Evolutionary conservation across 169 alveolate genomes (phyloP).

Genomic region (Babesia ovata): DNA sequence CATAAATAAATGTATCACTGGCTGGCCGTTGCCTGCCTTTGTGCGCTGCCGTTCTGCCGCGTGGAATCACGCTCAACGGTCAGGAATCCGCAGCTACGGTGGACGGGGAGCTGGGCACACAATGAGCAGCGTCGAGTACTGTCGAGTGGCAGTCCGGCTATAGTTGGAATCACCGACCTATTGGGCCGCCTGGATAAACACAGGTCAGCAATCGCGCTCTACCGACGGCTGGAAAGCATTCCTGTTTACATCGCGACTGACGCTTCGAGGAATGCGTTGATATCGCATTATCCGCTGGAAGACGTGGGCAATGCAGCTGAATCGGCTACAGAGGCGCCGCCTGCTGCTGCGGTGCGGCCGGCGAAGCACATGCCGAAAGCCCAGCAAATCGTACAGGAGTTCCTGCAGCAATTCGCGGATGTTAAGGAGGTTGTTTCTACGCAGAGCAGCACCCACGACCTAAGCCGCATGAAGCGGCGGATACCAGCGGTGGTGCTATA

Average conservation of each 20-base stretch:
- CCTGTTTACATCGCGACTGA: constrained; percentile 16
- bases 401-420: neutral
- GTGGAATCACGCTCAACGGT: neutral
- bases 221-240: constrained; percentile 9
- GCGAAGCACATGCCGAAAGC: constrained; percentile 1
- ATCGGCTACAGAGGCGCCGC: neutral
- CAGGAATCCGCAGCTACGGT: neutral
- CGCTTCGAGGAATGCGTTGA: constrained; percentile 17
- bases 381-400: neutral
- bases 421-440: neutral
- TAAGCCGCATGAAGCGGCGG: neutral
- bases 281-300: constrained; percentile 36
- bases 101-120: neutral
- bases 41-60: neutral
- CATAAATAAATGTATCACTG: neutral
- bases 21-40: neutral
- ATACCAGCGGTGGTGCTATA: constrained; percentile 31
- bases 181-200: neutral
- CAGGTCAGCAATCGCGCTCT: neutral
- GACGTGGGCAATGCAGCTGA: neutral
- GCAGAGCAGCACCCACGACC: constrained; percentile 1
- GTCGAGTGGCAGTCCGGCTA: neutral
- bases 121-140: neutral
- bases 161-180: neutral
- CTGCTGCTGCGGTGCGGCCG: neutral